Base-by-base conservation (phyloP, 306 rosid species). In the Fagus crenata region DNA sequence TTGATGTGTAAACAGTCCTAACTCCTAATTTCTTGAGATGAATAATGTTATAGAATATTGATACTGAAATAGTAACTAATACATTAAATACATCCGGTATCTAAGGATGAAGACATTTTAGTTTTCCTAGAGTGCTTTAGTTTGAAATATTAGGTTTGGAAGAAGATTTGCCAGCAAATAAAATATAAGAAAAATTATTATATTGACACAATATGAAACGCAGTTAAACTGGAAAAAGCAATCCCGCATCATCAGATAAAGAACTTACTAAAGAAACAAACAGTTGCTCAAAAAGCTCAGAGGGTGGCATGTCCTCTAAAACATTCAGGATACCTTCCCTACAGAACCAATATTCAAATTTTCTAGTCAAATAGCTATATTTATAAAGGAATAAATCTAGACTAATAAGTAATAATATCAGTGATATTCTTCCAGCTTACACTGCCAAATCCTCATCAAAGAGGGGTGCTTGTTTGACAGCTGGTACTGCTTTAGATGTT, bases 371-470 rank as follows among this genome's bases (percentile, higher is more conserved):
- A 64, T 69, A 53, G 31, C 2, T 68, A 71, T 58, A 58, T 15
- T 49, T 33, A 53, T 51, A 58, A 67, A 39, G 18, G 51, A 46
- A 17, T 28, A 58, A 75, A 76, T 11, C 83, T 41, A 64, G 58
- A 82, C 49, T 31, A 33, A 64, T 5, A 53, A 81, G 31, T 31
- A 33, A 64, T 5, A 53, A 81, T 36, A 40, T 53, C 5, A 73
- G 75, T 53, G 46, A 18, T 39, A 2, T 63, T 71, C 61, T 73
- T 75, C 65, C 55, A 75, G 85, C 98, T 86, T 84, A 96, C 99
- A 89, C 99, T 61, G 96, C 98, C 82, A 96, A 85, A 84, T 96
- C 99, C 86, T 96, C 99, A 69, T 96, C 99, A 82, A 90, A 96
- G 68, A 96, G 96, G 74, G 99, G 98, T 71, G 92, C 77, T 85